Conservation (phyloP, 2,329 filamentous ascomycete genomes). For the Clonostachys chloroleuca region DNA sequence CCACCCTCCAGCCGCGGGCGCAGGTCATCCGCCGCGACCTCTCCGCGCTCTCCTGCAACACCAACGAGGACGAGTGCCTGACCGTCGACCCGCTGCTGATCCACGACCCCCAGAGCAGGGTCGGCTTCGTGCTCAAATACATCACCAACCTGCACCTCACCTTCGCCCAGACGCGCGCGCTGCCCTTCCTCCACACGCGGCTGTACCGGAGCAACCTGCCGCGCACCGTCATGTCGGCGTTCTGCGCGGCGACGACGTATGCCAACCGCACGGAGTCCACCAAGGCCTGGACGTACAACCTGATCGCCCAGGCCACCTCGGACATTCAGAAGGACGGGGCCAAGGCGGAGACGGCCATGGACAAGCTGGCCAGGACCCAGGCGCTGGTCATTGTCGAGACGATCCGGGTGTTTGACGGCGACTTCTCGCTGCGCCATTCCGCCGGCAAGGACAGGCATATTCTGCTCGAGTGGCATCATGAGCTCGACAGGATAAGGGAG, state of each 20-base stretch:
- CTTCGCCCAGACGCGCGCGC: conserved; percentile 26
- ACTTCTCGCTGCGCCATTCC: conserved; percentile 30
- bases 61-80: conserved; percentile 10
- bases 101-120: conserved; percentile 23
- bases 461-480: conserved; percentile 27
- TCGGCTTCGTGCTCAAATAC: conserved; percentile 25
- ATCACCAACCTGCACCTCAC: conserved; percentile 22
- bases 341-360: conserved; percentile 17
- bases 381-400: conserved; percentile 33
- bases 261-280: conserved; percentile 26
- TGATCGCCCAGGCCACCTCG: conserved; percentile 27
- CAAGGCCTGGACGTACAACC: conserved; percentile 29
- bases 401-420: conserved; percentile 37
- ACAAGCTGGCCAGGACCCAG: conserved; percentile 37
- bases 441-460: conserved; percentile 30
- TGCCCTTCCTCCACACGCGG: conserved; percentile 36
- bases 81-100: conserved; percentile 23
- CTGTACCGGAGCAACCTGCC: conserved; percentile 34
- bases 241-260: conserved; percentile 32
- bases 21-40: conserved; percentile 19
- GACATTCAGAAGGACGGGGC: conserved; percentile 28
- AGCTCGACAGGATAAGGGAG: conserved; percentile 21
- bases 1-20: conserved; percentile 4
- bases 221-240: conserved; percentile 30
- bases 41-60: conserved; percentile 10